phyloP scores from a whole-genome alignment of 1,139 yeast species.

The Kodamaea anthophila region DNA sequence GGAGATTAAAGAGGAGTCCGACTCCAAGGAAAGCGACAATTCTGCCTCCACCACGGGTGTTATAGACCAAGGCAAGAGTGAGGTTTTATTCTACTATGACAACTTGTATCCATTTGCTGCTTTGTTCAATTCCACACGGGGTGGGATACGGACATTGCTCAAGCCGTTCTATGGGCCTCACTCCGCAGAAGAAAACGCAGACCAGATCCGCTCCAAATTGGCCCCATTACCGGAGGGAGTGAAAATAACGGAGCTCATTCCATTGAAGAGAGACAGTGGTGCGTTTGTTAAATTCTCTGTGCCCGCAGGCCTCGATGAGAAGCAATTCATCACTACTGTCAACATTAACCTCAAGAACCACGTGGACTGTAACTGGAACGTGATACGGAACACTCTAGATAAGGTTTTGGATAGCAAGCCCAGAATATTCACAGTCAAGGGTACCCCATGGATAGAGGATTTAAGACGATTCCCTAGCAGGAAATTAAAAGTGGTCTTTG shows the following conservation, averaged over 20 bases:
- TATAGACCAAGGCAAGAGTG: conserved; percentile 27
- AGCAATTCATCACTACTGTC: conserved; percentile 46
- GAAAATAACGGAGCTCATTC: conserved; percentile 44
- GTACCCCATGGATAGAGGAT: conserved; percentile 96
- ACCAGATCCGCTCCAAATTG: conserved; percentile 19
- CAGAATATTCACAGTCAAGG: conserved; percentile 68
- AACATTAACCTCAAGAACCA: conserved; percentile 39
- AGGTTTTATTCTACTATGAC: conserved; percentile 35
- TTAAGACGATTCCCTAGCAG: conserved; percentile 68
- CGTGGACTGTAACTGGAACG: conserved; percentile 22
- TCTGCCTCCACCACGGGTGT: conserved; percentile 42
- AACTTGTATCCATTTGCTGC: conserved; percentile 28
- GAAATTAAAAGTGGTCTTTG: conserved; percentile 59
- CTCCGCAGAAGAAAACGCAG: conserved; percentile 15
- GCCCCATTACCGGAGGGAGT: conserved; percentile 29
- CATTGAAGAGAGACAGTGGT: conserved; percentile 82
- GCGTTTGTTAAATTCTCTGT: conserved; percentile 76
- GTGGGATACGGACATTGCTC: conserved; percentile 16
- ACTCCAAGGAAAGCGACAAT: conserved; percentile 25
- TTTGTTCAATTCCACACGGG: conserved; percentile 12
- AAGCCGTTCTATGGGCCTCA: conserved; percentile 12
- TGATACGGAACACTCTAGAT: conserved; percentile 17
- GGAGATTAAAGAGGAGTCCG: conserved; percentile 29
- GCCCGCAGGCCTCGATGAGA: conserved; percentile 44
- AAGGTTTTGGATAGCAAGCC: conserved; percentile 24